phyloP scores from a whole-genome alignment of 306 rosid genomes.

The Vigna trinervia region DNA sequence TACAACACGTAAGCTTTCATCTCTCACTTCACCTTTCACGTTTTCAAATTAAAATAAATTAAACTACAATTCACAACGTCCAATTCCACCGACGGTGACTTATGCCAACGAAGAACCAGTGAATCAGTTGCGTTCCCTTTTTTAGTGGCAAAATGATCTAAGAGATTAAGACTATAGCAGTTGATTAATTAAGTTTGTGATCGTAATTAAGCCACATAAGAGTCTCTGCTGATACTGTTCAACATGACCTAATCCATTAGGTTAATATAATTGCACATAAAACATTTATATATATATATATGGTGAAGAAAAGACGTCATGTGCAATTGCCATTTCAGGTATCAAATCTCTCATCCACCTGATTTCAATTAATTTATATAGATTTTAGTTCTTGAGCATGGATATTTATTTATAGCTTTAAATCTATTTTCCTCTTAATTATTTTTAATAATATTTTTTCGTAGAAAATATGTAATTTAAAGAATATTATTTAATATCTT shows the following conservation, averaged over 20 bases:
- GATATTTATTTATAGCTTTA: too few species aligned
- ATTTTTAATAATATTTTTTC: too few species aligned
- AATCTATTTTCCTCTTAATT: too few species aligned
- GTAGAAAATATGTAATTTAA: too few species aligned
- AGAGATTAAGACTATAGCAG: background rate
- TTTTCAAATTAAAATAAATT: slow-evolving; percentile 10
- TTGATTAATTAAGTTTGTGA: background rate
- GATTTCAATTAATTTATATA: too few species aligned
- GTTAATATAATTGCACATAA: slow-evolving; percentile 17
- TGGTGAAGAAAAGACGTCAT: too few species aligned
- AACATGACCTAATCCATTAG: slow-evolving; percentile 17
- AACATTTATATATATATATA: background rate
- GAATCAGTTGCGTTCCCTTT: slow-evolving; percentile 40
- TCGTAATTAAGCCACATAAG: slow-evolving; percentile 16
- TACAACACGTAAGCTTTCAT: slow-evolving; percentile 8
- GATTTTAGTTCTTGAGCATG: too few species aligned
- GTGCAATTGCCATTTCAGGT: background rate
- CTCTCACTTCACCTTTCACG: slow-evolving; percentile 25
- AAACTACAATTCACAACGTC: background rate
- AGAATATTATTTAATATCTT: too few species aligned
- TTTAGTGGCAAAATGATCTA: background rate
- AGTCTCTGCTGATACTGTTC: background rate
- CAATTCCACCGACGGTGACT: slow-evolving; percentile 46
- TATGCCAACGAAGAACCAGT: background rate
- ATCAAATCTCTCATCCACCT: background rate